These are phyloP conservation scores for Scheffersomyces lignosus DNA, from an alignment of 805 yeast genomes.

Conservation along the genomic window DNA sequence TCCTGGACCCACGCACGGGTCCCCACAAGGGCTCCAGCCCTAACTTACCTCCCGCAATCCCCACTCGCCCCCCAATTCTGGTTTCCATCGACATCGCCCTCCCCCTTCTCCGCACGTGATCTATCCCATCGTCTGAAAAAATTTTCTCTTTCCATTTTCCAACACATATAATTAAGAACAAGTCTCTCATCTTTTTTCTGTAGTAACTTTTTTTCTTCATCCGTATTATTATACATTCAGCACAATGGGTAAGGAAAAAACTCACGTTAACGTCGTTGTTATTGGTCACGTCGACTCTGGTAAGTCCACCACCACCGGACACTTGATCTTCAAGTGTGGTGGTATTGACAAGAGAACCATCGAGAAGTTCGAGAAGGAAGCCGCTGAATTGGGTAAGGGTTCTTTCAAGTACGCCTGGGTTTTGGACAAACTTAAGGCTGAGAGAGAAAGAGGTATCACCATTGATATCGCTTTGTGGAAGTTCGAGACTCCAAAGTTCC, in stretches of 20 bases:
- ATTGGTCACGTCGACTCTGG: constrained; percentile 99
- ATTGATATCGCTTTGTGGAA: constrained; percentile 91
- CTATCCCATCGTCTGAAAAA: too few relatives aligned
- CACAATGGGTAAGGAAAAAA: constrained; percentile 86
- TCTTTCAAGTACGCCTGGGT: constrained; percentile 99
- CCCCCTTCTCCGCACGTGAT: too few relatives aligned
- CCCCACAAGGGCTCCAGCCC: too few relatives aligned
- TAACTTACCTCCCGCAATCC: too few relatives aligned
- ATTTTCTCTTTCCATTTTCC: too few relatives aligned
- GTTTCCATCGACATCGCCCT: too few relatives aligned
- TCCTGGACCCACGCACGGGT: too few relatives aligned
- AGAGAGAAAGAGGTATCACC: constrained; percentile 96
- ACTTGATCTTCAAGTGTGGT: constrained; percentile 99
- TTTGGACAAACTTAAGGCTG: constrained; percentile 92
- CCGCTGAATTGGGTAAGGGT: constrained; percentile 96
- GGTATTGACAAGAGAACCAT: constrained; percentile 98
- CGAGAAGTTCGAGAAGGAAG: constrained; percentile 97
- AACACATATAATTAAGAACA: background rate
- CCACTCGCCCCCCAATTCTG: too few relatives aligned
- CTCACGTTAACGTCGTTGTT: constrained; percentile 99
- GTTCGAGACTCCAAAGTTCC: constrained; percentile 88
- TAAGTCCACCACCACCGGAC: constrained; percentile 98
- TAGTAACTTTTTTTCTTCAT: constrained; percentile 10
- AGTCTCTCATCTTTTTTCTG: background rate
- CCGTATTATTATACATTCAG: constrained; percentile 8